These are phyloP conservation scores for Aphanoascus verrucosus DNA, from an alignment of 2,329 filamentous ascomycete species.

Conservation along the genomic window DNA sequence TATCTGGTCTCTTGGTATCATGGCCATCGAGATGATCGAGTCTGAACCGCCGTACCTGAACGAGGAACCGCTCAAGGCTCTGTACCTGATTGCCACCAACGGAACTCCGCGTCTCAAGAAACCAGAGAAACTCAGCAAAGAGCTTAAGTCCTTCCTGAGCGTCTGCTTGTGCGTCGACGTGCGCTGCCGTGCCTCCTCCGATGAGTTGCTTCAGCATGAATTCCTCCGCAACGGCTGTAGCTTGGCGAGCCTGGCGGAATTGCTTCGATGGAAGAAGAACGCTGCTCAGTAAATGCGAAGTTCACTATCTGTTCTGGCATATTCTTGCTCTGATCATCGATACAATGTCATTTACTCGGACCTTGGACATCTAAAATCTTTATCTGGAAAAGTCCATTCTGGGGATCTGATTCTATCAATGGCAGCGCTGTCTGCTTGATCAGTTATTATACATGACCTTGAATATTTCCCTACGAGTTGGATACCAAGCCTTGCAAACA, in stretches of 20 bases:
- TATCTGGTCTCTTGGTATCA: conserved; percentile 97
- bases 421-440: conserved; percentile 2
- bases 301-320: background rate
- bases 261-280: conserved; percentile 58
- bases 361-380: background rate
- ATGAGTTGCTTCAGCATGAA: conserved; percentile 81
- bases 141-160: conserved; percentile 91
- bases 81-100: conserved; percentile 96
- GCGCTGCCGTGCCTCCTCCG: conserved; percentile 80
- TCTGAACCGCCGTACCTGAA: conserved; percentile 96
- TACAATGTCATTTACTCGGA: background rate
- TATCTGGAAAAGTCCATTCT: background rate
- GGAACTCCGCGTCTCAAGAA: conserved; percentile 95
- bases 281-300: conserved; percentile 25
- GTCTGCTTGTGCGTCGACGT: conserved; percentile 96
- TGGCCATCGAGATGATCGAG: conserved; percentile 99
- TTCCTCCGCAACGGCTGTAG: conserved; percentile 90
- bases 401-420: background rate
- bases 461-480: conserved; percentile 1
- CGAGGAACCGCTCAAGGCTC: conserved; percentile 91
- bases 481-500: background rate
- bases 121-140: conserved; percentile 93
- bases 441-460: conserved; percentile 1
- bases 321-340: conserved; percentile 11
- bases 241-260: conserved; percentile 67